Evolutionary conservation across 2,329 filamentous ascomycete genomes (phyloP), one percentile per base, ranked within the genome.

Genomic region (Alternaria conjuncta): DNA sequence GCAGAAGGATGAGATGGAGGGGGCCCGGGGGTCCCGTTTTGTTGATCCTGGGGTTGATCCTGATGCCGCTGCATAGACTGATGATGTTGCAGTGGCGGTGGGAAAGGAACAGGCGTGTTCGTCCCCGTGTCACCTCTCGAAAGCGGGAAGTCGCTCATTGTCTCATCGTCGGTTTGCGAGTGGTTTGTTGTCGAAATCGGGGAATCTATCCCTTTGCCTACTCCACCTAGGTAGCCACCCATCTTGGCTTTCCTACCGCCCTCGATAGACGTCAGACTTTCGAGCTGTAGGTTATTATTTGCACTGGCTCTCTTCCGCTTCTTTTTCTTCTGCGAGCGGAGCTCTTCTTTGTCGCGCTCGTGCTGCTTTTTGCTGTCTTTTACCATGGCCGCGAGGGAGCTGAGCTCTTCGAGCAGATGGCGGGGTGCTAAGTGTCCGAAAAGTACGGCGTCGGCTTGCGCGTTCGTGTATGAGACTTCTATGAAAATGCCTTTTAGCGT

Each of bases 381-480:
- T 3, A 97, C 93, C 75, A 93, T 89, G 3, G 82, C 82, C 1
- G 93, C 94, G 3, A 99, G 85, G 0, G 82, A 85, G 32, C 84
- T 84, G 62, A 99, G 84, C 79, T 99, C 96, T 49, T 91, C 87
- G 23, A 95, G 88, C 12, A 99, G 81, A 77, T 93, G 96, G 1
- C 89, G 85, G 0, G 96, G 96, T 41, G 93, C 92, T 13, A 99
- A 84, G 72, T 99, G 96, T 0, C 96, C 96, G 69, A 94, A 99
- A 0, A 99, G 85, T 0, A 90, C 87, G 54, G 91, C 89, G 64
- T 96, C 90, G 21, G 88, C 86, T 72, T 94, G 91, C 8, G 88
- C 87, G 78, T 97, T 91, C 65, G 93, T 92, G 78, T 95, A 99
- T 65, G 93, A 97, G 79, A 95, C 98, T 83, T 99, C 96, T 71